Conservation (phyloP, 208 protist genomes). For the Naegleria fowleri region DNA sequence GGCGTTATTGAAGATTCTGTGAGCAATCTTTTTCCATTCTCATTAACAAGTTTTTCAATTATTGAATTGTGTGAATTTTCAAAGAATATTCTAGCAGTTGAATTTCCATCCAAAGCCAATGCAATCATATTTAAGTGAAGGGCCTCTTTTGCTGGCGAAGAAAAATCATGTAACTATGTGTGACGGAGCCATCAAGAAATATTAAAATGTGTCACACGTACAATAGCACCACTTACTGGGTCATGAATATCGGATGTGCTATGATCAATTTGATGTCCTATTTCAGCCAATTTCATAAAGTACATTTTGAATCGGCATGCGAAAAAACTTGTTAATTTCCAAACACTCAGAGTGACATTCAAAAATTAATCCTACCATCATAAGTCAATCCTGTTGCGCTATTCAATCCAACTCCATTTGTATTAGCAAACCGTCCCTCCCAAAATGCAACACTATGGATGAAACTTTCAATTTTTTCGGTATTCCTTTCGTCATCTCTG, state of each 20-base stretch:
- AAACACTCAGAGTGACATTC: neutral
- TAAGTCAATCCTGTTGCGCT: neutral
- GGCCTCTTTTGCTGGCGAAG: slow-evolving; percentile 47
- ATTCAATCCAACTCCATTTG: neutral
- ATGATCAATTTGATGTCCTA: neutral
- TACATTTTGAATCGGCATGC: too few species aligned
- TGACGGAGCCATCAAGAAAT: too few species aligned
- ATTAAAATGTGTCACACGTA: too few species aligned
- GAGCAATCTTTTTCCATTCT: neutral
- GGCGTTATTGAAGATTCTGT: neutral
- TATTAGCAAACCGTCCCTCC: neutral
- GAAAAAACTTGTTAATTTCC: neutral
- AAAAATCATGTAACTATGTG: slow-evolving; percentile 37
- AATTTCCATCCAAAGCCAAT: slow-evolving; percentile 17
- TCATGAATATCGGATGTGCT: neutral
- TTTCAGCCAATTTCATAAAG: neutral
- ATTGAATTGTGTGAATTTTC: neutral
- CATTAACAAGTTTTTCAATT: neutral
- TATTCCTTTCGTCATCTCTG: neutral
- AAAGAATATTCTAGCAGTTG: neutral
- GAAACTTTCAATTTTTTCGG: neutral
- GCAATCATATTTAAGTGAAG: slow-evolving; percentile 43
- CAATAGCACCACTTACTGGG: neutral
- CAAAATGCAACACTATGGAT: neutral
- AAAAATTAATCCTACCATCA: neutral